Percentiles rank a stretch among this genome's conserved stretches.
phyloP scores from a whole-genome alignment of 2,329 filamentous ascomycete genomes.

The Xylariomycetidae sp. region DNA sequence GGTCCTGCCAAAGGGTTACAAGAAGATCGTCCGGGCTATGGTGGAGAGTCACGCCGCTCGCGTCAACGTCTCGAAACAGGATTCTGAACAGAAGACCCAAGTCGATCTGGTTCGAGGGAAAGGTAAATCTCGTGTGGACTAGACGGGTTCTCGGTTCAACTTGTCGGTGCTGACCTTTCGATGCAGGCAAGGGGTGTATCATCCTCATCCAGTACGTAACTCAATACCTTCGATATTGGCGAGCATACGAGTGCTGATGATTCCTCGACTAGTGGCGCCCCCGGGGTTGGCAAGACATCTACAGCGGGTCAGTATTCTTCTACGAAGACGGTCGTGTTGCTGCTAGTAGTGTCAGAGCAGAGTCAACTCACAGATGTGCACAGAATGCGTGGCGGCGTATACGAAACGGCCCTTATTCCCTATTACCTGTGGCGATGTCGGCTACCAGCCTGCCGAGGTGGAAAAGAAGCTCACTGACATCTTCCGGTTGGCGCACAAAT shows the following conservation, averaged over 20 bases:
- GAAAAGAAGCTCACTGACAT: slow-evolving; percentile 20
- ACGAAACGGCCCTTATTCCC: slow-evolving; percentile 13
- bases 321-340: not conserved
- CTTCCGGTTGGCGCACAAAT: slow-evolving; percentile 15
- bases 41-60: slow-evolving; percentile 19
- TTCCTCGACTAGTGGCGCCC: slow-evolving; percentile 9
- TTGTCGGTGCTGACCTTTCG: not conserved
- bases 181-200: slow-evolving; percentile 25
- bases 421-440: slow-evolving; percentile 25
- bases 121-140: slow-evolving; percentile 16
- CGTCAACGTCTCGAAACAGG: slow-evolving; percentile 3
- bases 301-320: slow-evolving; percentile 20
- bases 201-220: slow-evolving; percentile 26
- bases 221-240: too few relatives aligned
- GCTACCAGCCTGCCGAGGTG: slow-evolving; percentile 25
- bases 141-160: slow-evolving; percentile 3
- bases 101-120: slow-evolving; percentile 25
- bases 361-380: not conserved
- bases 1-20: slow-evolving; percentile 22
- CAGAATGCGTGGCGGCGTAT: slow-evolving; percentile 17
- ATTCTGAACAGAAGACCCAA: slow-evolving; percentile 5
- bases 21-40: slow-evolving; percentile 23
- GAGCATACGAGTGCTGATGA: not conserved
- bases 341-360: not conserved
- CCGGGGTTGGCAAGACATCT: slow-evolving; percentile 28